Evolutionary conservation across 2,329 filamentous ascomycete species (phyloP).

Genomic region (Claviceps purpurea): DNA sequence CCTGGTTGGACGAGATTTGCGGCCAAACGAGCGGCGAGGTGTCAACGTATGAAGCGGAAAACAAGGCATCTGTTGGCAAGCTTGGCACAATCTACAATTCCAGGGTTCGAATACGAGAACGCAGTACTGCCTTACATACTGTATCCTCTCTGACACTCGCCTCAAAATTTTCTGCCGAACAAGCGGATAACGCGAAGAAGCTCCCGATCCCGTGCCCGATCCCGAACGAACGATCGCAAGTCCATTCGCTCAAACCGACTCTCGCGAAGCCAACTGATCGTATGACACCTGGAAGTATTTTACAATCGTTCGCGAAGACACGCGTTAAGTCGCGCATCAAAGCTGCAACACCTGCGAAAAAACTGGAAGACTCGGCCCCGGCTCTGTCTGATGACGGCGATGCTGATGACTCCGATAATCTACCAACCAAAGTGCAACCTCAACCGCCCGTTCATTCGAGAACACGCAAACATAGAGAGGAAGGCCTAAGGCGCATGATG

Average conservation of each 20-base stretch:
- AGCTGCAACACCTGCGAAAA: slow-evolving; percentile 31
- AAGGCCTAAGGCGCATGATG: slow-evolving; percentile 28
- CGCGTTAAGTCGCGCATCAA: slow-evolving; percentile 23
- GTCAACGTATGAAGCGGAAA: background rate
- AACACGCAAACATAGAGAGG: slow-evolving; percentile 24
- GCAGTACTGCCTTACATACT: background rate
- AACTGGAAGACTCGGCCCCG: slow-evolving; percentile 18
- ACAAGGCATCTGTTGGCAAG: background rate
- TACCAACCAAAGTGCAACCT: slow-evolving; percentile 12
- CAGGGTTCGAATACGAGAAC: slow-evolving; percentile 2
- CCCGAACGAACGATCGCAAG: slow-evolving; percentile 13
- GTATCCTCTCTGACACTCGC: background rate
- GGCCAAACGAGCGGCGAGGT: background rate
- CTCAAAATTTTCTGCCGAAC: background rate
- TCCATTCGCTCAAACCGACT: background rate
- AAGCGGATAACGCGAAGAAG: slow-evolving; percentile 16
- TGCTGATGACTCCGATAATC: slow-evolving; percentile 23
- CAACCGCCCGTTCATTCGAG: slow-evolving; percentile 15
- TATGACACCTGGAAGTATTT: slow-evolving; percentile 48
- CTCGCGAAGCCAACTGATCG: slow-evolving; percentile 32
- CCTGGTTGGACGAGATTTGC: background rate
- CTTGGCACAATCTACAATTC: slow-evolving; percentile 4
- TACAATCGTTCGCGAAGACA: slow-evolving; percentile 66
- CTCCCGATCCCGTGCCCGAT: slow-evolving; percentile 12
- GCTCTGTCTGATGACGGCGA: slow-evolving; percentile 27